Percentiles rank a stretch among this genome's conserved stretches.
These are phyloP conservation scores for Ceratobasidium sp. DNA, from an alignment of 1,284 basidiomycete species.

Conservation along the genomic window DNA sequence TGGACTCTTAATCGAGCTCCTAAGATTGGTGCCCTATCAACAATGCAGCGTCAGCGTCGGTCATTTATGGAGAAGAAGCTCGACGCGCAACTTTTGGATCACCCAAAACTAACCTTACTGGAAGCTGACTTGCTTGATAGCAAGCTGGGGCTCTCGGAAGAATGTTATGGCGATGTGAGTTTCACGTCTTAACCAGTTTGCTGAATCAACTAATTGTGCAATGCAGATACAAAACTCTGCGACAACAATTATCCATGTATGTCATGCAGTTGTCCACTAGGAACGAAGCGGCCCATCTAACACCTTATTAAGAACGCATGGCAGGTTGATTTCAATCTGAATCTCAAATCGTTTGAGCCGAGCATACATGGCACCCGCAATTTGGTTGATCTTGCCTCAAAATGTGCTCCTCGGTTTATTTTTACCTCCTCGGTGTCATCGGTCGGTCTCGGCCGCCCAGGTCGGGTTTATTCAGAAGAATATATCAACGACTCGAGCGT, in stretches of 20 bases:
- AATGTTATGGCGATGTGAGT: constrained; percentile 30
- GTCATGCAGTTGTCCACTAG: constrained; percentile 8
- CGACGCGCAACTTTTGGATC: constrained; percentile 2
- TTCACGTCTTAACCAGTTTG: not conserved
- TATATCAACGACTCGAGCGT: constrained; percentile 28
- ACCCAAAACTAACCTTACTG: constrained; percentile 27
- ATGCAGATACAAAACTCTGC: constrained; percentile 26
- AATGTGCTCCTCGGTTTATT: constrained; percentile 46
- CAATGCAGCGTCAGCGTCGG: constrained; percentile 14
- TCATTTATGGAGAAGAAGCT: constrained; percentile 37
- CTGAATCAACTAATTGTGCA: constrained; percentile 1
- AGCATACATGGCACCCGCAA: constrained; percentile 42
- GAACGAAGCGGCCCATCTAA: not conserved
- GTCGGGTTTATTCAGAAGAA: constrained; percentile 36
- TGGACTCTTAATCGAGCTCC: constrained; percentile 49
- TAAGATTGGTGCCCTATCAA: not conserved
- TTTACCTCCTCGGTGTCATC: constrained; percentile 49
- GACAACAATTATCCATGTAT: constrained; percentile 42
- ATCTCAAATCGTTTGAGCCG: constrained; percentile 48
- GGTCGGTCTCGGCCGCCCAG: constrained; percentile 33
- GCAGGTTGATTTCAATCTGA: constrained; percentile 50
- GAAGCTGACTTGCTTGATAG: constrained; percentile 27
- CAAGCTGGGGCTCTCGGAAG: constrained; percentile 16
- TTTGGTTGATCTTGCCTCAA: constrained; percentile 45
- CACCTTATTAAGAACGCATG: constrained; percentile 42